Conservation (phyloP, 2,329 filamentous ascomycete species). For the Rhinocladiella similis region DNA sequence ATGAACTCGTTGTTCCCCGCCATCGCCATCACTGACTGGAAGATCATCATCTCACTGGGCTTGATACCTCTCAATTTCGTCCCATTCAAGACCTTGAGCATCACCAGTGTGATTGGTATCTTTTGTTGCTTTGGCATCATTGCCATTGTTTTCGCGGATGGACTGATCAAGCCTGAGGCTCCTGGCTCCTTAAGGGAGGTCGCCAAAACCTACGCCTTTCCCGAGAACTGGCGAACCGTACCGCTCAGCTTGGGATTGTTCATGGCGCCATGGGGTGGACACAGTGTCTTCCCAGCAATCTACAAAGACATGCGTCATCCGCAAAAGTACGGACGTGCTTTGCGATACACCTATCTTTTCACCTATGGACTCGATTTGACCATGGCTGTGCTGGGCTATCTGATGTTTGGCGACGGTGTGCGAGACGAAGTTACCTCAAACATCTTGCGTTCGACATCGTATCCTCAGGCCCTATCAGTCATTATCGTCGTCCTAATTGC, state of each 20-base stretch:
- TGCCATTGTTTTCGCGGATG: constrained; percentile 79
- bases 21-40: constrained; percentile 72
- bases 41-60: constrained; percentile 75
- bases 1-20: constrained; percentile 75
- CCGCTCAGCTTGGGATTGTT: constrained; percentile 87
- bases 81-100: constrained; percentile 78
- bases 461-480: constrained; percentile 71
- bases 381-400: constrained; percentile 78
- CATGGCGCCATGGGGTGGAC: constrained; percentile 77
- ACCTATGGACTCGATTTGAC: constrained; percentile 81
- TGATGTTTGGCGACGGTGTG: constrained; percentile 95
- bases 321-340: constrained; percentile 72
- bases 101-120: constrained; percentile 92
- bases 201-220: constrained; percentile 77
- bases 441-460: constrained; percentile 72
- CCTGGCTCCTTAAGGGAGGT: constrained; percentile 85
- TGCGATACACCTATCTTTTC: constrained; percentile 81
- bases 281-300: constrained; percentile 80
- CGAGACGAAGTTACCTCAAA: constrained; percentile 89
- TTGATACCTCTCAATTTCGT: constrained; percentile 82
- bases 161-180: constrained; percentile 73
- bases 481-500: constrained; percentile 83
- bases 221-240: constrained; percentile 80
- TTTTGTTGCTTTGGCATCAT: constrained; percentile 85
- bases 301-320: constrained; percentile 79